Conservation (phyloP, 2,329 filamentous ascomycete genomes). For the Fusarium sororula region DNA sequence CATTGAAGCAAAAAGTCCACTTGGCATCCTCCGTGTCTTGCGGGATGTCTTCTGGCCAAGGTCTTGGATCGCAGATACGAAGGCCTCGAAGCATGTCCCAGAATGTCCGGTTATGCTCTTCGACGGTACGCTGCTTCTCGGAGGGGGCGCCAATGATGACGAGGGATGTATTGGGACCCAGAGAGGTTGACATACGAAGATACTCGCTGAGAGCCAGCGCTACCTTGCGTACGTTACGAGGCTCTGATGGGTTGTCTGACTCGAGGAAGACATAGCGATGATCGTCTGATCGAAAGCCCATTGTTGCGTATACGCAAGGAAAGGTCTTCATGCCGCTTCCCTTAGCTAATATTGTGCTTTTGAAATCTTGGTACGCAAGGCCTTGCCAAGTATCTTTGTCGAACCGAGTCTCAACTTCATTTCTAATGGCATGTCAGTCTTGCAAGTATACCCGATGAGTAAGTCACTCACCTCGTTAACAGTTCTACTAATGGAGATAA, state of each 20-base stretch:
- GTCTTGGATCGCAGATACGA: neutral
- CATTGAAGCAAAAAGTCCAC: neutral
- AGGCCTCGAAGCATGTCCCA: neutral
- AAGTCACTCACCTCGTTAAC: neutral
- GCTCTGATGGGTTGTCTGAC: neutral
- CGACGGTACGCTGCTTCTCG: neutral
- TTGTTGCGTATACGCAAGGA: neutral
- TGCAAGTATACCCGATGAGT: rapidly evolving
- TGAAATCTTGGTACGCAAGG: neutral
- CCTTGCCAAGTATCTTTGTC: neutral
- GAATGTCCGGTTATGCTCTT: neutral
- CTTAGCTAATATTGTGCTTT: neutral
- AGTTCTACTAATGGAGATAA: rapidly evolving
- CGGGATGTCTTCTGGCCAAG: neutral
- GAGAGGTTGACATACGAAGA: rapidly evolving
- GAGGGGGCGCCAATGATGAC: neutral
- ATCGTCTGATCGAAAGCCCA: neutral
- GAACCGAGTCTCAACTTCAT: neutral
- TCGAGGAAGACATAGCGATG: neutral
- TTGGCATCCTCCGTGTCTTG: neutral
- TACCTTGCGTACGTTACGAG: neutral
- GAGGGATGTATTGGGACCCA: neutral
- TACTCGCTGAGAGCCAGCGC: neutral
- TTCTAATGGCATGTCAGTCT: neutral
- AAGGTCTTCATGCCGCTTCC: neutral